A percentile compares a stretch with the other conserved stretches of the same genome.
Conservation (phyloP, 2,329 filamentous ascomycete species). For the Juglanconis juglandina region DNA sequence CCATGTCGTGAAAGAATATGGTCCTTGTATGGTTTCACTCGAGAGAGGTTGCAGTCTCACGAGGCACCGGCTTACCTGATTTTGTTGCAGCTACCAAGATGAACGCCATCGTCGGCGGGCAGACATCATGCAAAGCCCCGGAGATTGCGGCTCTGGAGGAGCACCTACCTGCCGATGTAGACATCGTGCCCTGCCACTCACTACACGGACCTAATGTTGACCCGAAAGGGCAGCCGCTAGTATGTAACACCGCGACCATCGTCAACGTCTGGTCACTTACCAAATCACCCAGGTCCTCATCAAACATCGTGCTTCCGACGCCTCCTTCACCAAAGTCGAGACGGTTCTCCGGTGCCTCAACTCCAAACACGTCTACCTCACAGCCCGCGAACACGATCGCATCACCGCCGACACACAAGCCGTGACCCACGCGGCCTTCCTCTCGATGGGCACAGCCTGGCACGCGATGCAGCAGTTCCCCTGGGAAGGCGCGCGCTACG, state of each 20-base stretch:
- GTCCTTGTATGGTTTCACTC: conserved; percentile 66
- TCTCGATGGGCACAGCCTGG: conserved; percentile 98
- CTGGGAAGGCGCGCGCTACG: conserved; percentile 93
- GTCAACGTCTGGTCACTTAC: not conserved
- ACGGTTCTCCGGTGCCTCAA: conserved; percentile 76
- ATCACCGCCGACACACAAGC: conserved; percentile 98
- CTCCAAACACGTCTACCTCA: conserved; percentile 84
- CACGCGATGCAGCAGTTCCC: conserved; percentile 92
- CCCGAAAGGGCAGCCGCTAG: conserved; percentile 82
- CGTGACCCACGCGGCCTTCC: conserved; percentile 93
- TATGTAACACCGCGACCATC: conserved; percentile 36
- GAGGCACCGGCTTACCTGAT: conserved; percentile 17
- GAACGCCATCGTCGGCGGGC: conserved; percentile 91
- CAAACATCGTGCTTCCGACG: conserved; percentile 80
- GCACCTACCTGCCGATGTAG: conserved; percentile 80
- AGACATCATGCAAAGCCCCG: conserved; percentile 96
- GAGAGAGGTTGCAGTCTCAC: not conserved
- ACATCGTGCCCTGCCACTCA: conserved; percentile 94
- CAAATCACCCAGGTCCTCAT: conserved; percentile 64
- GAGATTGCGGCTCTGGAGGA: conserved; percentile 92
- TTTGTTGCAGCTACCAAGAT: conserved; percentile 75
- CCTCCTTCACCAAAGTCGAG: conserved; percentile 75
- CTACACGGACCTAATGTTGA: conserved; percentile 91
- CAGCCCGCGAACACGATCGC: conserved; percentile 83
- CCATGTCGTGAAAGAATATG: conserved; percentile 80